Percentiles rank a stretch among this genome's conserved stretches.
Evolutionary conservation across 1,284 basidiomycete genomes (phyloP).

Genomic region (Pterulicium gracile): DNA sequence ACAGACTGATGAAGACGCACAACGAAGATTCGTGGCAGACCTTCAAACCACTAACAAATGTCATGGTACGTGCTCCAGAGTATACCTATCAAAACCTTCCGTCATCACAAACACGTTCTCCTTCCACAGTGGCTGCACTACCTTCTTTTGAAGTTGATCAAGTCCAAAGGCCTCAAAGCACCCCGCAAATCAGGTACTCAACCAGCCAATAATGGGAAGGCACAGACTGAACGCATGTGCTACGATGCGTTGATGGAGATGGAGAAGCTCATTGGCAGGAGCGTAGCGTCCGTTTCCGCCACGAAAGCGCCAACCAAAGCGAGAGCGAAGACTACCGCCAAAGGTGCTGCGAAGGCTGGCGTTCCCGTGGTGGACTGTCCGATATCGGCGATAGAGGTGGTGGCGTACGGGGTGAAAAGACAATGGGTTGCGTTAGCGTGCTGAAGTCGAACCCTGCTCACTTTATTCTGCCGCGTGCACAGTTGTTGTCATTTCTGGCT

Average conservation of each 20-base stretch:
- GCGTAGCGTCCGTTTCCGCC: conserved; percentile 24
- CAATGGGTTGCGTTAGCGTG: conserved; percentile 32
- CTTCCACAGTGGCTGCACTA: conserved; percentile 73
- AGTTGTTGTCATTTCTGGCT: no score
- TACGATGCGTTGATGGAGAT: conserved; percentile 50
- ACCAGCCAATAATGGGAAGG: conserved; percentile 11
- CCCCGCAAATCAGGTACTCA: conserved; percentile 22
- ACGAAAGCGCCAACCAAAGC: conserved; percentile 15
- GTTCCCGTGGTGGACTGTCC: conserved; percentile 16
- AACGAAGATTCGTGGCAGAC: conserved; percentile 57
- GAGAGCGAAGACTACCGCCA: conserved; percentile 21
- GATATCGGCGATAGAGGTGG: conserved; percentile 39
- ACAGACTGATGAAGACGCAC: conserved; percentile 73
- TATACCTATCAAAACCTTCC: not conserved
- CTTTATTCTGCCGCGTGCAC: no score
- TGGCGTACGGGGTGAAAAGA: conserved; percentile 37
- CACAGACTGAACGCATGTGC: conserved; percentile 46
- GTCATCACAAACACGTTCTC: not conserved
- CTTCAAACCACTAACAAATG: conserved; percentile 76
- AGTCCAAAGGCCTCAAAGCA: conserved; percentile 50
- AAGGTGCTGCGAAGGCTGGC: conserved; percentile 27
- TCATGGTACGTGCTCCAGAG: conserved; percentile 57
- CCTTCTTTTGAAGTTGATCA: conserved; percentile 58
- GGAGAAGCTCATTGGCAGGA: conserved; percentile 35
- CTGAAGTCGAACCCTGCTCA: not conserved